These are phyloP conservation scores for Annulohypoxylon nitens DNA, from an alignment of 495 filamentous ascomycete species.

Conservation along the genomic window DNA sequence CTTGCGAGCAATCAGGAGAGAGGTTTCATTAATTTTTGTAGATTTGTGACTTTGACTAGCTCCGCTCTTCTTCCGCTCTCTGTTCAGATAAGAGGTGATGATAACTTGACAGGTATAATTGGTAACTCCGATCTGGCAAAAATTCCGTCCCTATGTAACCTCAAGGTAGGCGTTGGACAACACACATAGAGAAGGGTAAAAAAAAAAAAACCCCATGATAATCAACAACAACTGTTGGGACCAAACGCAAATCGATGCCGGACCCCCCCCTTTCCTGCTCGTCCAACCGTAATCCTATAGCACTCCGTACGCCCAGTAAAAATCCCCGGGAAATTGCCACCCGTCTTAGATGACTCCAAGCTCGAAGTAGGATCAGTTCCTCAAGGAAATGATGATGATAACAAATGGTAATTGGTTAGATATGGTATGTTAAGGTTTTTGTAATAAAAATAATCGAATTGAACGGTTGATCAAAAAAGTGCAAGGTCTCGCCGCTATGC, in stretches of 20 bases:
- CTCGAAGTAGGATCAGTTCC: constrained; percentile 42
- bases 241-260: constrained; percentile 24
- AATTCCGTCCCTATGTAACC: constrained; percentile 22
- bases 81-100: constrained; percentile 16
- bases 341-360: constrained; percentile 48
- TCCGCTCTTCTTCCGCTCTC: constrained; percentile 22
- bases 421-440: not conserved
- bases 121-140: constrained; percentile 23
- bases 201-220: not conserved
- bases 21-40: constrained; percentile 31
- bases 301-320: constrained; percentile 44
- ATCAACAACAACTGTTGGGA: constrained; percentile 13
- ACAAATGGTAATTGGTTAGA: constrained; percentile 8
- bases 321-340: constrained; percentile 25
- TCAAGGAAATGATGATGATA: constrained; percentile 18
- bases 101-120: constrained; percentile 31
- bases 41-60: constrained; percentile 34
- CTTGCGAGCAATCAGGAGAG: not conserved
- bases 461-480: constrained; percentile 22
- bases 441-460: constrained; percentile 15
- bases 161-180: constrained; percentile 31
- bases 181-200: constrained; percentile 25
- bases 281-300: constrained; percentile 36
- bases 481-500: constrained; percentile 49
- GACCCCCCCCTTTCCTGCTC: constrained; percentile 25